Percentiles rank a stretch among this genome's conserved stretches.
These are phyloP conservation scores for Nematocida displodere DNA, from an alignment of 371 early-diverging fungal species.

Conservation along the genomic window DNA sequence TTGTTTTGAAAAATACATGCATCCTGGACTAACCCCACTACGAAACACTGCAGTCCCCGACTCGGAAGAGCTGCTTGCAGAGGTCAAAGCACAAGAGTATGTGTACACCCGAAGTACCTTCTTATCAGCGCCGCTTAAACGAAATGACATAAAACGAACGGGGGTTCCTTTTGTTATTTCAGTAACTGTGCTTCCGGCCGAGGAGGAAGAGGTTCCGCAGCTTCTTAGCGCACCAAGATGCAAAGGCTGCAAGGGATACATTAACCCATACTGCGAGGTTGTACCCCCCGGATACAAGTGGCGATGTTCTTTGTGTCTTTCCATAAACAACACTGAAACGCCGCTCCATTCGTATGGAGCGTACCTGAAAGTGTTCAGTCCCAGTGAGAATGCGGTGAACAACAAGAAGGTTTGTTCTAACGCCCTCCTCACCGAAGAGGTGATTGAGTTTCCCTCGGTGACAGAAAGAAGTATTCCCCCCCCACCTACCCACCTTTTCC, in stretches of 20 bases:
- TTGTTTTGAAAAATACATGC: slow-evolving; percentile 42
- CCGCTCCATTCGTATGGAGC: slow-evolving; percentile 54
- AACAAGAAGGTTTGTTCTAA: slow-evolving; percentile 46
- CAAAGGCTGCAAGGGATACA: slow-evolving; percentile 61
- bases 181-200: slow-evolving; percentile 32
- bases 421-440: slow-evolving; percentile 36
- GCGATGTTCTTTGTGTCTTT: slow-evolving; percentile 64
- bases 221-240: slow-evolving; percentile 55
- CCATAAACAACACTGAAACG: slow-evolving; percentile 49
- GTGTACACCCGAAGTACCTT: slow-evolving; percentile 48
- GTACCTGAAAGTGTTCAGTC: slow-evolving; percentile 16
- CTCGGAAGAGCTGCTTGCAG: slow-evolving; percentile 29
- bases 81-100: slow-evolving; percentile 45
- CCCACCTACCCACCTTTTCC: slow-evolving; percentile 49
- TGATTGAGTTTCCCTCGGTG: slow-evolving; percentile 57
- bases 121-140: slow-evolving; percentile 48
- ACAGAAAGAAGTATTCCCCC: slow-evolving; percentile 48
- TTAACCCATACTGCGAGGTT: slow-evolving; percentile 65
- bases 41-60: slow-evolving; percentile 7
- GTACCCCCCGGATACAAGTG: slow-evolving; percentile 65
- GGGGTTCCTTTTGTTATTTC: slow-evolving; percentile 59
- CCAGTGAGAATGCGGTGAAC: slow-evolving; percentile 55
- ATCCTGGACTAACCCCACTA: slow-evolving; percentile 3
- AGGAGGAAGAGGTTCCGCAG: slow-evolving; percentile 25
- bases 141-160: slow-evolving; percentile 43